A percentile compares a stretch with the other conserved stretches of the same genome.
These are phyloP conservation scores for Clathrospora elynae DNA, from an alignment of 2,329 filamentous ascomycete species.

Conservation along the genomic window DNA sequence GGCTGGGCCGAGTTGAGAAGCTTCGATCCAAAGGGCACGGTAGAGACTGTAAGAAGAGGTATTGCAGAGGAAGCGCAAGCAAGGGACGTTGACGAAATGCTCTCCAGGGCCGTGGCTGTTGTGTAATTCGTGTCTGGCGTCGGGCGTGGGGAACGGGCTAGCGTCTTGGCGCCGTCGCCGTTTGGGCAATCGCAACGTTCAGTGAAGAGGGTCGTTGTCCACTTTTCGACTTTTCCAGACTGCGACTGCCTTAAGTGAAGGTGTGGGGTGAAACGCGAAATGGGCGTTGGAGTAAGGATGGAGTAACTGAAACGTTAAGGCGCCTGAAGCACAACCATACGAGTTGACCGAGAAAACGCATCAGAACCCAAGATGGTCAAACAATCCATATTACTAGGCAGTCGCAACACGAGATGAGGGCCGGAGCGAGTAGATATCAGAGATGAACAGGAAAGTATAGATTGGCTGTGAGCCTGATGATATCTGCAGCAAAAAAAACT, in stretches of 20 bases:
- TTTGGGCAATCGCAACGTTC: slow-evolving; percentile 18
- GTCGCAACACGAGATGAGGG: too few relatives aligned
- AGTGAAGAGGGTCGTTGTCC: slow-evolving; percentile 11
- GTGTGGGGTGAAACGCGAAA: slow-evolving; percentile 26
- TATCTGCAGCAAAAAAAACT: too few relatives aligned
- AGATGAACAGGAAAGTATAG: too few relatives aligned
- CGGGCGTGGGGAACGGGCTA: slow-evolving; percentile 19
- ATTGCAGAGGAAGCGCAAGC: slow-evolving; percentile 19
- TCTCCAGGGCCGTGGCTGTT: slow-evolving; percentile 22
- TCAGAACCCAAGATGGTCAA: slow-evolving; percentile 2
- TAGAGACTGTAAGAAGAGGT: slow-evolving; percentile 25
- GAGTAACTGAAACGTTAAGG: slow-evolving; percentile 27
- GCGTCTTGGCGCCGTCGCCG: slow-evolving; percentile 17
- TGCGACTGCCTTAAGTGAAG: slow-evolving; percentile 19
- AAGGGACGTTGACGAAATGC: slow-evolving; percentile 16
- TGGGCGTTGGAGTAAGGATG: slow-evolving; percentile 20
- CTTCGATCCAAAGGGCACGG: slow-evolving; percentile 15
- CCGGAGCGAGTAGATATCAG: too few relatives aligned
- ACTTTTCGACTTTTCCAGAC: slow-evolving; percentile 7
- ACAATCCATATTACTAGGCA: too few relatives aligned
- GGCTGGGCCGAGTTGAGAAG: slow-evolving; percentile 26
- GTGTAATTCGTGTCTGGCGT: slow-evolving; percentile 15
- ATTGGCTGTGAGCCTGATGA: too few relatives aligned
- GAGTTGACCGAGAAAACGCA: slow-evolving; percentile 3
- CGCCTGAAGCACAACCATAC: slow-evolving; percentile 18